Evolutionary conservation across 257 asterid genomes (phyloP).

Genomic region (Solanum lycopersicoides): DNA sequence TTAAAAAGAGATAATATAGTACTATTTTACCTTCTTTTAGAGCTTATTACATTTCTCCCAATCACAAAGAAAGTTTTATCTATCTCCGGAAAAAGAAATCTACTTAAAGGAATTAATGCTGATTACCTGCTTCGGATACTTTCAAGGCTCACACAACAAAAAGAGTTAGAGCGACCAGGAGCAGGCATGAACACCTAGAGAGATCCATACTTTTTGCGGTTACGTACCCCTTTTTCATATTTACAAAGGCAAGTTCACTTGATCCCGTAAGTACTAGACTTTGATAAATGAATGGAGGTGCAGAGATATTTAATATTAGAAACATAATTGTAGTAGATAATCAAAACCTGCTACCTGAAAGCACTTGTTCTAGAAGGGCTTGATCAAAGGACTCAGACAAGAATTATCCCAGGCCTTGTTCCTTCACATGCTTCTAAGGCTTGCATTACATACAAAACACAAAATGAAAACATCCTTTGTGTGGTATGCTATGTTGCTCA

Average conservation of each 20-base stretch:
- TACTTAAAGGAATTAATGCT: background rate
- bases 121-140: background rate
- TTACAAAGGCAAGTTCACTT: background rate
- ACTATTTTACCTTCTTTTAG: background rate
- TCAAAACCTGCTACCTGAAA: background rate
- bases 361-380: background rate
- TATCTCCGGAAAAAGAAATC: background rate
- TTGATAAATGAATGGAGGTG: background rate
- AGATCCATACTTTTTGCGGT: background rate
- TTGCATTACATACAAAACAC: background rate
- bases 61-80: background rate
- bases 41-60: background rate
- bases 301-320: background rate
- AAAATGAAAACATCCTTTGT: background rate
- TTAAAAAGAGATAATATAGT: background rate
- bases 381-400: background rate
- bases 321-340: background rate
- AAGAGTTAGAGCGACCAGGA: background rate
- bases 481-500: background rate
- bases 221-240: background rate
- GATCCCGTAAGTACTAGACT: background rate
- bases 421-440: background rate
- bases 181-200: background rate
- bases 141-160: background rate
- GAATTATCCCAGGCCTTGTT: background rate